phyloP scores from a whole-genome alignment of 768 basidiomycete genomes.

The Baorangia bicolor region DNA sequence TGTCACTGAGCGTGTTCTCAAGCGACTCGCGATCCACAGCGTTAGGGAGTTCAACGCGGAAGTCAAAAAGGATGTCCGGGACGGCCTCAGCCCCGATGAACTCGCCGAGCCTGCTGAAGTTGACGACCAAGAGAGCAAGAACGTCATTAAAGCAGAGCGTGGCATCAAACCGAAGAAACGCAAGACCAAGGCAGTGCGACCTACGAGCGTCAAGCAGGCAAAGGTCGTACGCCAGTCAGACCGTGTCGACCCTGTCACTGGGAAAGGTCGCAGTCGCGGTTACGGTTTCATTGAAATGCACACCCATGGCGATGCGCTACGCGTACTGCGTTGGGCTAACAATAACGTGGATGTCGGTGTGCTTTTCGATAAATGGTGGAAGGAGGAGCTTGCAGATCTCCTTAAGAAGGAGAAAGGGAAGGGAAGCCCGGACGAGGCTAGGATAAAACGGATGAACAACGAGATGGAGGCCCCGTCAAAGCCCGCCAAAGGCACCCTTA shows the following conservation, averaged over 20 bases:
- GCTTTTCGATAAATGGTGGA: constrained; percentile 83
- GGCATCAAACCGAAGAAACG: constrained; percentile 26
- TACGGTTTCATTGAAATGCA: constrained; percentile 95
- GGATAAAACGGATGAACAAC: constrained; percentile 59
- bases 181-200: constrained; percentile 28
- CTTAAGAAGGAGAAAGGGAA: constrained; percentile 52
- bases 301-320: constrained; percentile 84
- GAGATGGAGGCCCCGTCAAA: constrained; percentile 45
- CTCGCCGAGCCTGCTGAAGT: constrained; percentile 44
- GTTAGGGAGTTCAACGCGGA: constrained; percentile 77
- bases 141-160: constrained; percentile 25
- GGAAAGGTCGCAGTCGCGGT: constrained; percentile 85
- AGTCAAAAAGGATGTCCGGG: constrained; percentile 58
- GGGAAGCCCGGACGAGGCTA: constrained; percentile 46
- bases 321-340: constrained; percentile 92
- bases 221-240: constrained; percentile 92
- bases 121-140: constrained; percentile 28
- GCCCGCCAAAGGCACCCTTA: constrained; percentile 50
- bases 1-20: constrained; percentile 86
- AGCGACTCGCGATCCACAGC: constrained; percentile 82
- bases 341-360: constrained; percentile 68
- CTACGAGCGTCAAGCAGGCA: constrained; percentile 72
- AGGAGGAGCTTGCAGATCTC: constrained; percentile 66
- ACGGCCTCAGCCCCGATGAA: constrained; percentile 72
- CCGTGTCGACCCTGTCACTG: constrained; percentile 84